Evolutionary conservation across 2,329 filamentous ascomycete species (phyloP), one percentile per base, ranked within the genome.

Genomic region (Diaporthe citrichinensis): DNA sequence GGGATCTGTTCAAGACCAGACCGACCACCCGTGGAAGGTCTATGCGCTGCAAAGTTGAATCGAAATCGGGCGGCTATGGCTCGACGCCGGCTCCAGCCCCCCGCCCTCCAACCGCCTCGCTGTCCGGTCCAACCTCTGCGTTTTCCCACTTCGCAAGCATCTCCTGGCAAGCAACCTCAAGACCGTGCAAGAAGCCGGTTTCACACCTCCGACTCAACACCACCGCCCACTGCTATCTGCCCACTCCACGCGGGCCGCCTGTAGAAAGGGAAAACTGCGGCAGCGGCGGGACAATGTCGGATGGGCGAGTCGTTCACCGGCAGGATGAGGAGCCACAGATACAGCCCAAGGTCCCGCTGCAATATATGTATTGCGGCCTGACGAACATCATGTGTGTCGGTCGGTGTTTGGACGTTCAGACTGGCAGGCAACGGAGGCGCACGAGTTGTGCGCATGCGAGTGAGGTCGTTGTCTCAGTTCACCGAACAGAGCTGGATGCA

Each of bases 301-400:
- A 69, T 12, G 65, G 65, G 65, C 65, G 65, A 68, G 65, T 68
- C 49, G 65, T 41, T 55, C 65, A 69, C 65, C 34, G 49, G 34
- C 65, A 69, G 34, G 15, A 55, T 17, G 46, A 31, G 65, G 46
- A 25, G 20, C 65, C 65, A 55, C 65, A 53, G 49, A 41, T 39
- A 69, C 65, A 39, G 65, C 65, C 65, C 65, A 69, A 61, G n/a
- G 65, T 53, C 49, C 65, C 49, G 65, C 65, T 69, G 65, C 46
- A 55, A 55, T 41, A 55, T 69, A 69, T 68, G 46, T 69, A 55
- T 69, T 69, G 65, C 65, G 65, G 65, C 65, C 65, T 69, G 65
- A 55, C 49, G 46, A 17, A 28, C 23, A 69, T 55, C 65, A 55
- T 69, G 65, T 69, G 65, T n/a, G 49, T 25, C 46, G 34, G 34